A percentile compares a stretch with the other conserved stretches of the same genome.
Evolutionary conservation across 2,329 filamentous ascomycete genomes (phyloP).

Genomic region (Cladophialophora yegresii): DNA sequence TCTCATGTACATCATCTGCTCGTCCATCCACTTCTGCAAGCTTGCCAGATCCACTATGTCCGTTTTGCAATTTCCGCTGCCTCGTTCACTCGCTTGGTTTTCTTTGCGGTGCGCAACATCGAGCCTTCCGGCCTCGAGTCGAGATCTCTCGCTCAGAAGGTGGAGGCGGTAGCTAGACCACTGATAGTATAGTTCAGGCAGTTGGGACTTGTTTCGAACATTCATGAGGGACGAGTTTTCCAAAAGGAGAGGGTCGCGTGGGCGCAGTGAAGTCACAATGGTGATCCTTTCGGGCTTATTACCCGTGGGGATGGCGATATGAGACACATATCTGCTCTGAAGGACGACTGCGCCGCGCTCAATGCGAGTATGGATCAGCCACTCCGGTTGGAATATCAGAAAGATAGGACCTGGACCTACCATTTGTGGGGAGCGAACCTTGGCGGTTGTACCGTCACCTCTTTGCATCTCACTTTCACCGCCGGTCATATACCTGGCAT

Average conservation of each 20-base stretch:
- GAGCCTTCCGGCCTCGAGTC: conserved; percentile 5
- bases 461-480: conserved; percentile 63
- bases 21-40: conserved; percentile 8
- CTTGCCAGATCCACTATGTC: conserved; percentile 2
- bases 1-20: conserved; percentile 11
- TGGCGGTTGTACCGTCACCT: conserved; percentile 48
- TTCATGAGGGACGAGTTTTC: conserved; percentile 64
- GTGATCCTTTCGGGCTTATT: conserved; percentile 64
- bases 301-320: conserved; percentile 61
- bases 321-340: conserved; percentile 67
- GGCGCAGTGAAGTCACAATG: conserved; percentile 67
- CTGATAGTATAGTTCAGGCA: conserved; percentile 61
- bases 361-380: not conserved
- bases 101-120: conserved; percentile 1
- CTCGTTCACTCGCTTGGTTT: not conserved
- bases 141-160: conserved; percentile 58
- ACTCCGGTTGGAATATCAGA: not conserved
- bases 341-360: conserved; percentile 65
- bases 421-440: conserved; percentile 48
- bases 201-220: conserved; percentile 59
- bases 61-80: not conserved
- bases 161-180: conserved; percentile 64
- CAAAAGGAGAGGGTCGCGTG: conserved; percentile 53
- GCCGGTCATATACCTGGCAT: conserved; percentile 50
- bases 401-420: conserved; percentile 35